Percentiles rank a stretch among this genome's conserved stretches.
Conservation (phyloP, 805 yeast genomes). For the Myxozyma monticola region DNA sequence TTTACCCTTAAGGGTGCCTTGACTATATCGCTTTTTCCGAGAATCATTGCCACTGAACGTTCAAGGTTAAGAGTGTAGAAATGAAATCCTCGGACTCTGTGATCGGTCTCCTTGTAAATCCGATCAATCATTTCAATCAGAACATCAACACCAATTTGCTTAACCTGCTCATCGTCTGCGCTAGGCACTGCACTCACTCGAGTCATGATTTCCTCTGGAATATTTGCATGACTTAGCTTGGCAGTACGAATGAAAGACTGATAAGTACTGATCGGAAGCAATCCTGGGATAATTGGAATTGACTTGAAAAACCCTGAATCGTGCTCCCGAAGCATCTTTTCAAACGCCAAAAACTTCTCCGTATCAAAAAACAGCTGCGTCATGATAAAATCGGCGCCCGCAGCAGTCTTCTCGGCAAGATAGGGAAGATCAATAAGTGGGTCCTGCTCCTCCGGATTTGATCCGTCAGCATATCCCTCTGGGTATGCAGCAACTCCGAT, state of each 20-base stretch:
- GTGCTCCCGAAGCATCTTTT: slow-evolving; percentile 41
- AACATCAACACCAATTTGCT: slow-evolving; percentile 76
- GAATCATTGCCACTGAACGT: slow-evolving; percentile 83
- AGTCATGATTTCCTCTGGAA: slow-evolving; percentile 59
- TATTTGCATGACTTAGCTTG: slow-evolving; percentile 81
- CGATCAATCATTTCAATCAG: slow-evolving; percentile 62
- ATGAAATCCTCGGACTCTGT: slow-evolving; percentile 78
- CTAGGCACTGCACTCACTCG: slow-evolving; percentile 55
- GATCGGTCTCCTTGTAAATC: slow-evolving; percentile 54
- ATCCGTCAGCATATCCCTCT: slow-evolving; percentile 92
- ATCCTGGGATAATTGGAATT: slow-evolving; percentile 75
- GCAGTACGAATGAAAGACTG: slow-evolving; percentile 82
- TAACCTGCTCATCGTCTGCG: slow-evolving; percentile 77
- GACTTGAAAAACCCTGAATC: slow-evolving; percentile 43
- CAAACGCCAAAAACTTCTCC: slow-evolving; percentile 70
- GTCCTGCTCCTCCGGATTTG: slow-evolving; percentile 52
- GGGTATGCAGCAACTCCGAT: slow-evolving; percentile 98
- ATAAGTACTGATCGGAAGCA: slow-evolving; percentile 88
- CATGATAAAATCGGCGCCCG: slow-evolving; percentile 92
- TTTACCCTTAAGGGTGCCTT: slow-evolving; percentile 33
- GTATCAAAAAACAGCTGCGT: slow-evolving; percentile 91
- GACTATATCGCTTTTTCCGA: slow-evolving; percentile 60
- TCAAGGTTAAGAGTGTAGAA: slow-evolving; percentile 91
- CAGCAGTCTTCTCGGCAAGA: slow-evolving; percentile 78
- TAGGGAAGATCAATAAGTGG: slow-evolving; percentile 71